Evolutionary conservation across 768 basidiomycete genomes (phyloP), one percentile per base, ranked within the genome.

Genomic region (Termitomyces bulborhizus): DNA sequence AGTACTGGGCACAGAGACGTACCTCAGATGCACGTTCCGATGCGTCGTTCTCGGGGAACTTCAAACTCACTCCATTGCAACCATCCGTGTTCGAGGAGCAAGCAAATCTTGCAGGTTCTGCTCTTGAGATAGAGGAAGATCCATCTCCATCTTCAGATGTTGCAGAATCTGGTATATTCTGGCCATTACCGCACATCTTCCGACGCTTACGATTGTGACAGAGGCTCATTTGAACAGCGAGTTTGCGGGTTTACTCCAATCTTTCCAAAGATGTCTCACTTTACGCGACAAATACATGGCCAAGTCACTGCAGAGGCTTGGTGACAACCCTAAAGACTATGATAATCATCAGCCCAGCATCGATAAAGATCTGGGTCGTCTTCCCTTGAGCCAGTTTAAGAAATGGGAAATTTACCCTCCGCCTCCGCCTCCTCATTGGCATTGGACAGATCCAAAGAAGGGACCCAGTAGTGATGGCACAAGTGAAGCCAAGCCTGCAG

Each of bases 351-450:
- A 95, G 65, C 71, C 73, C 3, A 86, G 89, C 13, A 72, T 95
- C 56, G 73, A 78, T n/a, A 76, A 85, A 57, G 76, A 79, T 40
- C 67, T 37, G 12, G 76, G 60, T 77, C 84, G 0, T 84, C 83
- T 50, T 83, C 89, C 3, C 78, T 79, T 24, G 60, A 66, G 66
- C n/a, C 65, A 70, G 15, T 73, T 78, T 60, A 63, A 80, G 37
- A 73, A 82, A 4, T 99, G 97, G 97, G 81, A 79, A 52, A 88
- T 98, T 60, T 97, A 97, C 62, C 97, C 97, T 0, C 79, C 76
- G 11, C 95, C 97, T 4, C 97, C 97, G 0, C 90, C 92, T 3
- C 96, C 95, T 0, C 94, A 94, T 63, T 99, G 97, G 97, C 92
- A 93, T 64, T 94, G 90, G 85, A 79, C 74, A 40, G 74, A 81